Percentiles rank a stretch among this genome's conserved stretches.
phyloP scores from a whole-genome alignment of 1,284 basidiomycete species.

The Moesziomyces globuligerus region DNA sequence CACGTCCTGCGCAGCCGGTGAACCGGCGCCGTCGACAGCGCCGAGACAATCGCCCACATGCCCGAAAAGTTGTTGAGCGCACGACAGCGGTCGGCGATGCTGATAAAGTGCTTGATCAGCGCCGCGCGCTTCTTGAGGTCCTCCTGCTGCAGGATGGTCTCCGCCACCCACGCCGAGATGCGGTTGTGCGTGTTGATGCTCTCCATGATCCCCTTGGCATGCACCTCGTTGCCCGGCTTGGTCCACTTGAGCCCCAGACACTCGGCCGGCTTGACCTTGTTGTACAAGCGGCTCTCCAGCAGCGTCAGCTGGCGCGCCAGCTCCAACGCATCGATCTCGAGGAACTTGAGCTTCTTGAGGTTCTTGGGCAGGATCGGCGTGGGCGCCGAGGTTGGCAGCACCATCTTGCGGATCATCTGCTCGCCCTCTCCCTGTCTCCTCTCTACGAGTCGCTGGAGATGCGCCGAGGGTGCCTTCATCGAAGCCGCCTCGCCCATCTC shows the following conservation, averaged over 20 bases:
- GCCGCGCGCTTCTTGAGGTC: slow-evolving; percentile 85
- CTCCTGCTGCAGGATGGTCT: slow-evolving; percentile 83
- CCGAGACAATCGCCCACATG: slow-evolving; percentile 94
- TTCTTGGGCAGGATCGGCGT: slow-evolving; percentile 79
- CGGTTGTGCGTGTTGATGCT: slow-evolving; percentile 93
- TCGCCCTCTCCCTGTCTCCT: slow-evolving; percentile 59
- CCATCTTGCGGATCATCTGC: slow-evolving; percentile 59
- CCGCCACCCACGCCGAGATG: slow-evolving; percentile 90
- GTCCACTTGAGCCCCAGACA: slow-evolving; percentile 75
- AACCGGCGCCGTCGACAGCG: slow-evolving; percentile 92
- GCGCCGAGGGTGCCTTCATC: slow-evolving; percentile 56
- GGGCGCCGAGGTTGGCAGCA: slow-evolving; percentile 68
- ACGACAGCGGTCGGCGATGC: slow-evolving; percentile 90
- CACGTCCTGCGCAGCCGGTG: slow-evolving; percentile 92
- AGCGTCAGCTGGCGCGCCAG: slow-evolving; percentile 93
- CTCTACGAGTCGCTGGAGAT: slow-evolving; percentile 67
- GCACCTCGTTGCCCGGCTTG: slow-evolving; percentile 36
- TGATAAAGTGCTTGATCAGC: slow-evolving; percentile 90
- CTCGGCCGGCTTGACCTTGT: slow-evolving; percentile 88
- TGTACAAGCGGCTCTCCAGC: slow-evolving; percentile 87
- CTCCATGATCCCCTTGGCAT: slow-evolving; percentile 81
- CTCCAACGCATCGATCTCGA: slow-evolving; percentile 90
- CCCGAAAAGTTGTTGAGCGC: slow-evolving; percentile 91
- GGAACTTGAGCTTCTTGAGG: slow-evolving; percentile 79
- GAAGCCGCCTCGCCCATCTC: slow-evolving; percentile 59